Conservation (phyloP, 176 grass and related monocot species). For the Melocanna baccifera region DNA sequence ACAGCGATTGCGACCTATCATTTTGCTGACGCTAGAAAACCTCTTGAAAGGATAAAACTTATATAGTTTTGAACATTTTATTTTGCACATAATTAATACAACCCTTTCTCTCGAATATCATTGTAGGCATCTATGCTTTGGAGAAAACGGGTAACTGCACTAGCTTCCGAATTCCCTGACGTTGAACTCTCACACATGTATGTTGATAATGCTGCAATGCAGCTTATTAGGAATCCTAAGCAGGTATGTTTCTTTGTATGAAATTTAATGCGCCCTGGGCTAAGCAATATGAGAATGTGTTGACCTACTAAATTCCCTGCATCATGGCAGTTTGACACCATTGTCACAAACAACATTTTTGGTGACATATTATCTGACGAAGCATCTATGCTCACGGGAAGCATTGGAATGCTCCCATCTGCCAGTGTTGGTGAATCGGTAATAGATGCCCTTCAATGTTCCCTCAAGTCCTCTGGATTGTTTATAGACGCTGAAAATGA, state of each 20-base stretch:
- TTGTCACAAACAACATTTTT: constrained; percentile 96
- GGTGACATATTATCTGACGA: constrained; percentile 97
- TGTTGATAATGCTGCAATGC: constrained; percentile 95
- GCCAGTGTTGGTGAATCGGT: constrained; percentile 88
- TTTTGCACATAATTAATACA: neutral
- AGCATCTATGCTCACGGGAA: constrained; percentile 98
- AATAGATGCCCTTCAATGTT: neutral
- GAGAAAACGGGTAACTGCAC: constrained; percentile 62
- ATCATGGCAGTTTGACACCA: constrained; percentile 80
- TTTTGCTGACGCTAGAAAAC: neutral
- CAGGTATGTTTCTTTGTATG: constrained; percentile 54
- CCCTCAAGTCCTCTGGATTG: neutral
- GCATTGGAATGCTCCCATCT: constrained; percentile 98
- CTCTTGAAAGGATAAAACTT: neutral
- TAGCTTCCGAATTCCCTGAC: constrained; percentile 76
- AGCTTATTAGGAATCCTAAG: constrained; percentile 94
- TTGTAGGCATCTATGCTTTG: constrained; percentile 92
- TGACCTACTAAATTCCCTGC: constrained; percentile 25
- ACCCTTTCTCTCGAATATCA: constrained; percentile 5
- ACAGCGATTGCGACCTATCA: neutral
- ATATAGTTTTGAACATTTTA: neutral
- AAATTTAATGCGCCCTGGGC: neutral
- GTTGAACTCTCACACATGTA: constrained; percentile 93
- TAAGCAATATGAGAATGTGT: constrained; percentile 1
- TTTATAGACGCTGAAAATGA: neutral